These are phyloP conservation scores for Kazachstania sp. DNA, from an alignment of 1,139 yeast genomes.

Conservation along the genomic window DNA sequence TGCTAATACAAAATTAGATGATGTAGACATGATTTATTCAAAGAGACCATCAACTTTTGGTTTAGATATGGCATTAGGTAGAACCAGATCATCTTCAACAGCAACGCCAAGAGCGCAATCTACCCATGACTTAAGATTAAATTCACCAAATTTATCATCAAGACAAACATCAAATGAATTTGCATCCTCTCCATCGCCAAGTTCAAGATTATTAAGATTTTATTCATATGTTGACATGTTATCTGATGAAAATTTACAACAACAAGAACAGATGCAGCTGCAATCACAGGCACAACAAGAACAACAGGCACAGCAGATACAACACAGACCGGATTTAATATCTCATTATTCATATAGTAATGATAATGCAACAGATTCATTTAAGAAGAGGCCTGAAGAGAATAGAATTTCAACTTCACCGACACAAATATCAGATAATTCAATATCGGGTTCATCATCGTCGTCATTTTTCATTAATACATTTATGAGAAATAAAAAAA, in stretches of 20 bases:
- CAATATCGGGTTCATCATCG: neutral
- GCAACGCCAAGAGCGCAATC: neutral
- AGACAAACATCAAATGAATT: neutral
- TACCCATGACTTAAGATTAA: neutral
- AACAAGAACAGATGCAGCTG: neutral
- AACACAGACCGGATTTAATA: conserved; percentile 1
- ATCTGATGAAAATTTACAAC: conserved; percentile 38
- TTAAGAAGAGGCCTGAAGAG: neutral
- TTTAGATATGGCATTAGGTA: conserved; percentile 53
- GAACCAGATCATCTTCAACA: conserved; percentile 22
- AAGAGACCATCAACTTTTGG: conserved; percentile 58
- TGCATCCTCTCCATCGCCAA: neutral
- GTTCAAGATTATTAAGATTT: conserved; percentile 40
- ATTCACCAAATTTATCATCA: neutral
- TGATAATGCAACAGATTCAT: neutral
- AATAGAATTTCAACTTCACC: neutral
- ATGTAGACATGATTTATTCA: conserved; percentile 61
- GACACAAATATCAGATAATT: neutral
- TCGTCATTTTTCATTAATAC: conserved; percentile 4
- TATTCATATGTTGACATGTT: conserved; percentile 78
- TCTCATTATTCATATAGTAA: conserved; percentile 2
- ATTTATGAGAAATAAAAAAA: conserved; percentile 1
- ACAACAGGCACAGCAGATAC: neutral
- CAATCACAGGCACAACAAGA: conserved; percentile 1
- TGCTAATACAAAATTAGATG: conserved; percentile 51